Base-by-base conservation (phyloP, 2,329 filamentous ascomycete species). In the Seiridium unicorne region DNA sequence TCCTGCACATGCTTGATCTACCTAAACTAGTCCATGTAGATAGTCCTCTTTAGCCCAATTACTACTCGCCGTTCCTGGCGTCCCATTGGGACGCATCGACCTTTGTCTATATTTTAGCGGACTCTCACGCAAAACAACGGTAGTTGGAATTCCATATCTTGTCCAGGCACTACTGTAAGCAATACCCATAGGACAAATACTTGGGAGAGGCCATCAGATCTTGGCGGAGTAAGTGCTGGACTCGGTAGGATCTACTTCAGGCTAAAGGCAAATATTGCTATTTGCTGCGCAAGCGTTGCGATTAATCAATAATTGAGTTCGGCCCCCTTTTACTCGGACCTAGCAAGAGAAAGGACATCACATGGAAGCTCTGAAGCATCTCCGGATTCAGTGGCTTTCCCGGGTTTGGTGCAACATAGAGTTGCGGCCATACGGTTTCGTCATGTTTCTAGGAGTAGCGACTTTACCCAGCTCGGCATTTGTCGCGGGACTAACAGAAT, bases 241-340 rank as follows among this genome's bases (percentile, higher is more conserved):
- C 18, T 26, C 18, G 18, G 18, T 26, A 26, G 18, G 18, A 26
- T 26, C 18, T 42, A 42, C 38, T 42, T 42, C 38, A 13, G 38
- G 38, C 7, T 1, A 26, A 26, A 26, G 18, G 18, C 18, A 26
- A 26, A 26, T 26, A 26, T 2, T 42, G 38, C 31, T 40, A 7
- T n/a, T 35, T 35, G 47, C 32, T 36, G 49, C 49, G 31, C 18
- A 53, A 38, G 49, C 34, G 8, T 18, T 35, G 35, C 32, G 34
- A 53, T 38, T 53, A 40, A 53, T 53, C 49, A 38, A 53, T 35
- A 53, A 53, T 53, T 53, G 34, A 53, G 49, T 53, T 53, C 38
- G 35, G 11, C 49, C 49, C 49, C 34, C 38, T 53, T 53, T 34
- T 35, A 32, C 31, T 9, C 32, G 32, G 35, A n/a, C 34, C 8